Base-by-base conservation (phyloP, 805 yeast species). In the Teunomyces funiuensis region DNA sequence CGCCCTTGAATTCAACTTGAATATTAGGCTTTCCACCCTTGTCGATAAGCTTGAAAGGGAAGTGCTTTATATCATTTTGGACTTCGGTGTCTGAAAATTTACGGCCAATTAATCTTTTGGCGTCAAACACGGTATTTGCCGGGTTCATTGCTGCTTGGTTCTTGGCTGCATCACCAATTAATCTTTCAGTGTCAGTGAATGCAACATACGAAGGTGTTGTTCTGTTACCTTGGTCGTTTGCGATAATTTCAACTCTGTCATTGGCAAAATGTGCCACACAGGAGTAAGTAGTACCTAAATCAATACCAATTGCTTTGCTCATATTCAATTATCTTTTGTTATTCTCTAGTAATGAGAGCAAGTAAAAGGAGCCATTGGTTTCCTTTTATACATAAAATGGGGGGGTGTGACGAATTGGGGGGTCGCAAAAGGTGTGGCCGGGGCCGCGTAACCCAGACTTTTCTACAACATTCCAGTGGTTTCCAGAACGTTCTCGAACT, bases 81-180 rank as follows among this genome's bases (percentile, higher is more conserved):
- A 89, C 93, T 58, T 83, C 91, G 36, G 82, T 76, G 59, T 90
- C 97, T 52, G 71, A 67, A 59, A 83, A 87, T 62, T 66, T 87
- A 79, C 74, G 82, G 55, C 95, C 95, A 63, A 90, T 90, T 64
- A 90, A 80, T 75, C 97, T 85, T 77, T 90, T 90, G 59, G 96
- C 96, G 60, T 90, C 97, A 60, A 90, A 90, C 47, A 90, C 90
- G 33, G 97, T 90, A 79, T 90, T 90, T 46, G 73, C 54, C 40
- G 97, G 97, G 74, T 91, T 91, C 83, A 90, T 86, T 52, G 97
- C 96, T 43, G 96, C 96, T 75, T 91, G 97, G 72, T 91, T 90
- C 82, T 91, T 91, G 47, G 97, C 98, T 55, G 97, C 96, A 72
- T 89, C 97, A 69, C 97, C 97, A 57, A 89, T 89, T 59, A 89